Base-by-base conservation (phyloP, 441 rosid species). In the Pelargonium cotyledonis region DNA sequence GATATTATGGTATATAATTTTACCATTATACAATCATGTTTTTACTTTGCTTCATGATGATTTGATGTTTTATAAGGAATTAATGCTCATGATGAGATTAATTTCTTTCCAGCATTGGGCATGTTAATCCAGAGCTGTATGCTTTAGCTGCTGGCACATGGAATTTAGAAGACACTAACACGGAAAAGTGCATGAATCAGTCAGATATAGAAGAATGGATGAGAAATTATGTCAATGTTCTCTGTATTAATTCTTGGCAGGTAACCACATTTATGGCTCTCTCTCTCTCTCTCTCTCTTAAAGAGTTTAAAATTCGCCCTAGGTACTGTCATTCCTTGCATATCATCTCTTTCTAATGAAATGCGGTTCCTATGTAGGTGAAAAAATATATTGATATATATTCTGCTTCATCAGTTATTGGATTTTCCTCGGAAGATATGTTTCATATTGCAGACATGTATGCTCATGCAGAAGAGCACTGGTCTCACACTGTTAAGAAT, bases 231-330 rank as follows among this genome's bases (percentile, higher is more conserved):
- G 88, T 72, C 62, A 79, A 92, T 73, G 86, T 87, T 66, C 89
- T 95, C 38, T 92, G 96, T 73, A 77, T 86, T 66, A 95, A 92
- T 76, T 86, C 97, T 69, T 92, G 98, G 99, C 99, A 95, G 96
- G 99, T 94, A 87, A 31, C 70, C 23, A 21, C 21, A 68, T 53
- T 29, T 40, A 71, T 68, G 49, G 11, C 1, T 8, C 57, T 63
- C 7, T 8, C 41, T 19, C 29, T 8, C 12, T 60, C 7, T 8
- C 41, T 19, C 31, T 8, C 14, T 60, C 6, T 0, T 61, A 8
- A 12, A 9, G 19, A 23, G 10, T 62, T 62, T 26, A 26, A 15
- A 62, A 62, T 26, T 62, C 65, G 23, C 41, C 65, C 26, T 29
- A 1, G 65, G 3, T 29, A 26, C 65, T 26, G 65, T 29, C 41